Base-by-base conservation (phyloP, 2,329 filamentous ascomycete genomes). In the Colletotrichum higginsianum region DNA sequence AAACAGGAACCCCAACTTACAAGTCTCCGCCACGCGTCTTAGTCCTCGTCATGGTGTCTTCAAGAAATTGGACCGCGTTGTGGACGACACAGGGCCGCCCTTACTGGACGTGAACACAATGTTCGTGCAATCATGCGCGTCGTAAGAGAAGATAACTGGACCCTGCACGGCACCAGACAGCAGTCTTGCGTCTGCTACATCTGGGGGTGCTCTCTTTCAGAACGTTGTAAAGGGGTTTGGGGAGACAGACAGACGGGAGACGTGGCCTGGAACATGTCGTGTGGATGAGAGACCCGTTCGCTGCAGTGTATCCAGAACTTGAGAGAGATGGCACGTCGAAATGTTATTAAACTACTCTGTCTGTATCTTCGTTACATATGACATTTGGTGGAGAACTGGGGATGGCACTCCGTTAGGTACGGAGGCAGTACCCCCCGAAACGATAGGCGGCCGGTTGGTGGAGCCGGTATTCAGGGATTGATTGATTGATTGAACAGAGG, bases 391-490 rank as follows among this genome's bases (percentile, higher is more conserved):
- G 35, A 38, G 35, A 38, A 38, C 35, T 38, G 35, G 30, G 30
- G 30, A 38, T 11, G 35, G 35, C 11, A 35, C 35, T 35, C 8
- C 35, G 35, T 35, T 9, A 35, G 35, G 35, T 35, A 7, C 30
- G 30, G 35, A 11, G 35, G 35, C 7, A 35, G 35, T 35, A 38
- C 9, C 35, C 9, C 35, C 35, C 8, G 35, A 38, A 16, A 7
- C 9, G 56, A 60, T 15, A 21, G 9, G 40, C 56, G 21, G 15
- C 60, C n/a, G 38, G 57, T 65, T 58, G 64, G 68, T 71, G 64
- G 68, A 67, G 68, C 64, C 53, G 46, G 50, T 12, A 42, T 42
- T 38, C 9, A 38, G 35, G 35, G 35, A 38, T 38, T 38, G 8
- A 38, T 38, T 35, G 30, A 30, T 30, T 35, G 30, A 30, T 30